Percentiles rank a stretch among this genome's conserved stretches.
These are phyloP conservation scores for Phyllosticta citriasiana DNA, from an alignment of 2,329 filamentous ascomycete genomes.

Conservation along the genomic window DNA sequence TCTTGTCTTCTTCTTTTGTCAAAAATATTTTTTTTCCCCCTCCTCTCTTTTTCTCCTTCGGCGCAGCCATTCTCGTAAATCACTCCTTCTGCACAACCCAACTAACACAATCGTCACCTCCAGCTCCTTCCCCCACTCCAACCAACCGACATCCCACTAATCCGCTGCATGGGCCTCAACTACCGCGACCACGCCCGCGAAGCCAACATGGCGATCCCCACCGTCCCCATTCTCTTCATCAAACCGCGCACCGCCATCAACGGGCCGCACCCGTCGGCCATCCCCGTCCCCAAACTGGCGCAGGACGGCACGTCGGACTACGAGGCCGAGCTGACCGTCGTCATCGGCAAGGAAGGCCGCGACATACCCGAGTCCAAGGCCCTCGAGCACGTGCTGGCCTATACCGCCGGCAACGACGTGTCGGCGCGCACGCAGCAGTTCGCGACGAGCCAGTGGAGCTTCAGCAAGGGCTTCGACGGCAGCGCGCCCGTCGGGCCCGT, in stretches of 20 bases:
- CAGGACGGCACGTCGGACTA: slow-evolving; percentile 42
- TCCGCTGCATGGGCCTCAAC: slow-evolving; percentile 39
- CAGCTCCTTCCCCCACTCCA: slow-evolving; percentile 25
- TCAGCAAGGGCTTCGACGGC: slow-evolving; percentile 47
- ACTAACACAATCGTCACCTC: not conserved
- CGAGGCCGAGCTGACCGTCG: slow-evolving; percentile 29
- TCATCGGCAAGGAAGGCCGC: slow-evolving; percentile 44
- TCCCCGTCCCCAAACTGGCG: slow-evolving; percentile 39
- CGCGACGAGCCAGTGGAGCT: slow-evolving; percentile 41
- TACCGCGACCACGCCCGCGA: slow-evolving; percentile 27
- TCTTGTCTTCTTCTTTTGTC: not conserved
- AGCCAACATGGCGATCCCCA: slow-evolving; percentile 57
- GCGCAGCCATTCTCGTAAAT: not conserved
- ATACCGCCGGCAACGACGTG: slow-evolving; percentile 47
- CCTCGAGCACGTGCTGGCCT: slow-evolving; percentile 43
- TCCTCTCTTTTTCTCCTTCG: not conserved
- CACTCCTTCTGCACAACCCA: not conserved
- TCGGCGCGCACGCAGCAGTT: slow-evolving; percentile 44
- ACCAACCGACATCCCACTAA: slow-evolving; percentile 27
- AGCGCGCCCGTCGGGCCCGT: slow-evolving; percentile 45
- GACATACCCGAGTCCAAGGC: slow-evolving; percentile 38
- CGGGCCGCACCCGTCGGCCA: slow-evolving; percentile 30
- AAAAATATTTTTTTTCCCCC: not conserved
- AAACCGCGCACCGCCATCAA: slow-evolving; percentile 35
- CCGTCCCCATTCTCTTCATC: slow-evolving; percentile 55